phyloP scores from a whole-genome alignment of 2,329 filamentous ascomycete genomes.

The Fusarium sp. region DNA sequence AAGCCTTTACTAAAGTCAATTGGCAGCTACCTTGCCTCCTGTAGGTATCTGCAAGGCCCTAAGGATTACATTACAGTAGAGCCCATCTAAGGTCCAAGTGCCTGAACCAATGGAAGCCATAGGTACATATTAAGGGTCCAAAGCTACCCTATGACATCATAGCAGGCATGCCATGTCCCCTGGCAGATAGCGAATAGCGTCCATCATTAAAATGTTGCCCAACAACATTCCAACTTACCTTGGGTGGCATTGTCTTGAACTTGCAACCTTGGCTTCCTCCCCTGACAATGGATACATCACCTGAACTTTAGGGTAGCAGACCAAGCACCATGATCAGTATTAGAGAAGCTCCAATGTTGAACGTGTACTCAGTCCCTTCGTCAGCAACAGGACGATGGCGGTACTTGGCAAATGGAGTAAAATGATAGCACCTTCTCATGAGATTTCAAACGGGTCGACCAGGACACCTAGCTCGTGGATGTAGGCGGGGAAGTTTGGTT shows the following conservation, averaged over 20 bases:
- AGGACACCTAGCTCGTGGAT: too few relatives aligned
- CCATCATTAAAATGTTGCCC: neutral
- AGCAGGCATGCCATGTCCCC: neutral
- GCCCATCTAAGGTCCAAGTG: conserved; percentile 6
- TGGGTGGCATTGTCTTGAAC: neutral
- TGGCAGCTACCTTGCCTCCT: neutral
- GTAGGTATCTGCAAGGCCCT: neutral
- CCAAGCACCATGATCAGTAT: neutral
- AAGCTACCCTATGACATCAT: conserved; percentile 8
- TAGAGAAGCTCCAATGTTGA: too few relatives aligned
- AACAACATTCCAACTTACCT: neutral
- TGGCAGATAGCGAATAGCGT: neutral
- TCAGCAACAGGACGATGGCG: too few relatives aligned
- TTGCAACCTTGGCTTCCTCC: neutral
- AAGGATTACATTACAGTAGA: neutral
- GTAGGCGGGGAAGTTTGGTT: too few relatives aligned
- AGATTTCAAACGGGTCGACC: too few relatives aligned
- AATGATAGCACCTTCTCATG: too few relatives aligned
- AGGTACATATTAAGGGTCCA: conserved; percentile 2
- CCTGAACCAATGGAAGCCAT: neutral
- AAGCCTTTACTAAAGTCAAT: neutral
- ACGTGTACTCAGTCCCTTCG: too few relatives aligned
- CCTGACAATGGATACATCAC: neutral
- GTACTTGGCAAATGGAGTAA: too few relatives aligned
- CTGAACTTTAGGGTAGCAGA: neutral